Percentiles rank a stretch among this genome's conserved stretches.
Conservation (phyloP, 768 basidiomycete species). For the Tylopilus sp. region DNA sequence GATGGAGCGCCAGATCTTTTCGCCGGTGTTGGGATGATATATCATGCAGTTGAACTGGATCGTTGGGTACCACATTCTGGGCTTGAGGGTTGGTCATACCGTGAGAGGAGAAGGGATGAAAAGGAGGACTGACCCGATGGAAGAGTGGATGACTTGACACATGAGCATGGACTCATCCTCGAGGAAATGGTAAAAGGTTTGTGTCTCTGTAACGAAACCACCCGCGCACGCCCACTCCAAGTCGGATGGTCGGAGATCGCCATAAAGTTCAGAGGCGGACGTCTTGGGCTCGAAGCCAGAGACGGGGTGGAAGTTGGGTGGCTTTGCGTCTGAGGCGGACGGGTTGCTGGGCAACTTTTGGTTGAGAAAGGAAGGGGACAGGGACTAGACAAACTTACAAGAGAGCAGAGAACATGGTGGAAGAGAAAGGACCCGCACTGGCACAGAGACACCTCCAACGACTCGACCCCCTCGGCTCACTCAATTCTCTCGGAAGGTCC, state of each 20-base stretch:
- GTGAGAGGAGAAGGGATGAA: slow-evolving; percentile 4
- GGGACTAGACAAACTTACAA: slow-evolving; percentile 52
- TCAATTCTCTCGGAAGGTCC: slow-evolving; percentile 3
- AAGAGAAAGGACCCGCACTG: neutral
- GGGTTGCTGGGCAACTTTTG: slow-evolving; percentile 40
- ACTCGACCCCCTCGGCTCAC: slow-evolving; percentile 7
- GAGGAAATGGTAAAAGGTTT: slow-evolving; percentile 78
- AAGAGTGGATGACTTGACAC: slow-evolving; percentile 86
- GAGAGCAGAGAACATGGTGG: slow-evolving; percentile 74
- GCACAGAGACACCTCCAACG: neutral
- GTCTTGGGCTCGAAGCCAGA: slow-evolving; percentile 45
- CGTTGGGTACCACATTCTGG: slow-evolving; percentile 88
- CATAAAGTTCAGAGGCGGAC: slow-evolving; percentile 59
- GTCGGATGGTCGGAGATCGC: slow-evolving; percentile 73
- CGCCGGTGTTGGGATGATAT: slow-evolving; percentile 72
- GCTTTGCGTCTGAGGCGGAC: slow-evolving; percentile 56
- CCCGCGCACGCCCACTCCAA: slow-evolving; percentile 78
- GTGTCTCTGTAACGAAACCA: slow-evolving; percentile 90
- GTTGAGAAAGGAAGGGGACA: slow-evolving; percentile 11
- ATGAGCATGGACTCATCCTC: slow-evolving; percentile 77
- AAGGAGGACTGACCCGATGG: slow-evolving; percentile 67
- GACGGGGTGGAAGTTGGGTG: slow-evolving; percentile 83
- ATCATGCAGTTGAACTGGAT: slow-evolving; percentile 93
- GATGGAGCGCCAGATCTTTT: slow-evolving; percentile 80
- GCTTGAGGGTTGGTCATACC: slow-evolving; percentile 10